Percentiles rank a stretch among this genome's conserved stretches.
phyloP scores from a whole-genome alignment of 495 filamentous ascomycete species.

The Penicillium paxilli region DNA sequence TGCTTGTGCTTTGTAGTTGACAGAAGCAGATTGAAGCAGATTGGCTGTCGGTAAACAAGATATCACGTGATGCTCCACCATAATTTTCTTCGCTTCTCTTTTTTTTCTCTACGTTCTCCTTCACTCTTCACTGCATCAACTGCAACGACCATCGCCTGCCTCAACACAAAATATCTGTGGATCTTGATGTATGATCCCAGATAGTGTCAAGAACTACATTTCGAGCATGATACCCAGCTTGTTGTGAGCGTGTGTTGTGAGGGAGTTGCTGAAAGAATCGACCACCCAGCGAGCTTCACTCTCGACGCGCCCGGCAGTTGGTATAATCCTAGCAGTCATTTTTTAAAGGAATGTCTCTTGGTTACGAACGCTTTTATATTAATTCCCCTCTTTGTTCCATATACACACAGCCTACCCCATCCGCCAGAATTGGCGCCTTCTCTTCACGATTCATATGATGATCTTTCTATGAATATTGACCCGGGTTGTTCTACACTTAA shows the following conservation, averaged over 20 bases:
- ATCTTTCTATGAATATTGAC: slow-evolving; percentile 40
- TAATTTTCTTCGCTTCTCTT: not conserved
- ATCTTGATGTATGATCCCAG: not conserved
- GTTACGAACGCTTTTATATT: not conserved
- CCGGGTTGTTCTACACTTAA: slow-evolving; percentile 32
- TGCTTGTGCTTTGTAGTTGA: not conserved
- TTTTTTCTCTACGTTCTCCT: not conserved
- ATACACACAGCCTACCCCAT: not conserved
- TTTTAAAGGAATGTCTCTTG: not conserved
- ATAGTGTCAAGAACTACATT: not conserved
- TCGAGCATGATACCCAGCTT: too few species aligned
- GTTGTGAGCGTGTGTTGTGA: too few species aligned
- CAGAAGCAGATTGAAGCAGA: not conserved
- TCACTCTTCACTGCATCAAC: not conserved
- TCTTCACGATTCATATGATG: slow-evolving; percentile 35
- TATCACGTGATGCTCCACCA: not conserved
- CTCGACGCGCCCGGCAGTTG: too few species aligned
- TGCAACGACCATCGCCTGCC: not conserved
- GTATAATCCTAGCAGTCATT: too few species aligned
- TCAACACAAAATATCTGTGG: not conserved
- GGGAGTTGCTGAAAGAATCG: too few species aligned
- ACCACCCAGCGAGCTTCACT: too few species aligned
- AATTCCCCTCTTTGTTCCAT: not conserved
- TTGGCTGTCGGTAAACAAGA: not conserved
- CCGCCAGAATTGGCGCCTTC: not conserved